Base-by-base conservation (phyloP, 148 eudicot species). In the Nepenthes gracilis region DNA sequence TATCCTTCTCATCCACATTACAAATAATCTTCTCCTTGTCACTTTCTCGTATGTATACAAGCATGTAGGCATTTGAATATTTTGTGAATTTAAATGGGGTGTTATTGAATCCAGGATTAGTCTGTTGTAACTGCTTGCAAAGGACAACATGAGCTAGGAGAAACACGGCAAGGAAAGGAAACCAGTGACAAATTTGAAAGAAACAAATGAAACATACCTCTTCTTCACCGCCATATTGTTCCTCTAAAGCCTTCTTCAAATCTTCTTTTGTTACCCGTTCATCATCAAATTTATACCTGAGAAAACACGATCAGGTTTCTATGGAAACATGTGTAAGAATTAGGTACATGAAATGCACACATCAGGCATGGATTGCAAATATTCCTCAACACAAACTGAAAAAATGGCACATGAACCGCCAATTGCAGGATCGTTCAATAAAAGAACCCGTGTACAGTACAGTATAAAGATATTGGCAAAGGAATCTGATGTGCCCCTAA, bases 141-240 rank as follows among this genome's bases (percentile, higher is more conserved):
- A 61, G 52, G 43, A 48, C 62, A 59, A 55, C 36, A 51, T 56
- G 35, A 80, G 65, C 55, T 49, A 11, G 36, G 47, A 60, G 35
- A 61, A 49, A 35, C 35, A 40, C n/a, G 43, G 57, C 54, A 47
- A 57, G n/a, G 23, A 6, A 33, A n/a, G 32, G 15, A 55, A 9
- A 61, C 55, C 65, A 14, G 37, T 49, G 12, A 2, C 10, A 49
- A 38, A 9, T 14, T n/a, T 23, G 71, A 50, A 50, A 48, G 5
- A 48, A 9, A 43, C 12, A 33, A 55, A 55, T n/a, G 35, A 63
- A 58, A 12, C 47, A 54, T 69, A 92, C 98, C 96, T 93, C 98
- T 78, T 93, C 98, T 74, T 93, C 98, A 52, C 98, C 98, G 62
- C 98, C 98, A 81, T 82, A 93, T 58, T 88, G 98, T 73, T 93